phyloP scores from a whole-genome alignment of 176 grass and related monocot genomes.

The Triticum monococcum region DNA sequence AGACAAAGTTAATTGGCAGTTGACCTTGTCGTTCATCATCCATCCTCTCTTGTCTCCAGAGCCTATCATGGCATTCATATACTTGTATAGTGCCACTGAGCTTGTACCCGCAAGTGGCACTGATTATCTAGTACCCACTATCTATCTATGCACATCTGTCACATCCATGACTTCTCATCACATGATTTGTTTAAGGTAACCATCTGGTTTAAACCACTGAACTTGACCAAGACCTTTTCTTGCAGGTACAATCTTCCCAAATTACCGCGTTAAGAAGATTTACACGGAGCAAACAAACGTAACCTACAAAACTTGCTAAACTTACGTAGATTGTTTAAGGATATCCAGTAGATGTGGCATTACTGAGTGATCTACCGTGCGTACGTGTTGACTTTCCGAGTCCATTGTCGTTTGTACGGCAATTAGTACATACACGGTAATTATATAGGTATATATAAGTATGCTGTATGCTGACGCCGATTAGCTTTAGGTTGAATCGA shows the following conservation, averaged over 20 bases:
- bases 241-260: neutral
- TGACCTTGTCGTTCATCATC: slow-evolving; percentile 12
- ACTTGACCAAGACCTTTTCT: neutral
- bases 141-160: neutral
- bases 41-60: neutral
- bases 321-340: no score
- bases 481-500: neutral
- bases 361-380: no score
- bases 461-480: neutral
- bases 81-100: neutral
- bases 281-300: no score
- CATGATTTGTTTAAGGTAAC: neutral
- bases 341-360: no score
- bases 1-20: slow-evolving; percentile 11
- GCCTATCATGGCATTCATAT: neutral
- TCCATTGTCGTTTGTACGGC: neutral
- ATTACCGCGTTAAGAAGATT: neutral
- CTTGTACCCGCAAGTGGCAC: slow-evolving; percentile 13
- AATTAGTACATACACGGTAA: neutral
- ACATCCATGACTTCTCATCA: neutral
- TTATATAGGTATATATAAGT: neutral
- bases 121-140: neutral
- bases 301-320: no score
- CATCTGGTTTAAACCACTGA: neutral
- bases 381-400: neutral